These are phyloP conservation scores for Mikania micrantha DNA, from an alignment of 129 eudicot species.

Conservation along the genomic window DNA sequence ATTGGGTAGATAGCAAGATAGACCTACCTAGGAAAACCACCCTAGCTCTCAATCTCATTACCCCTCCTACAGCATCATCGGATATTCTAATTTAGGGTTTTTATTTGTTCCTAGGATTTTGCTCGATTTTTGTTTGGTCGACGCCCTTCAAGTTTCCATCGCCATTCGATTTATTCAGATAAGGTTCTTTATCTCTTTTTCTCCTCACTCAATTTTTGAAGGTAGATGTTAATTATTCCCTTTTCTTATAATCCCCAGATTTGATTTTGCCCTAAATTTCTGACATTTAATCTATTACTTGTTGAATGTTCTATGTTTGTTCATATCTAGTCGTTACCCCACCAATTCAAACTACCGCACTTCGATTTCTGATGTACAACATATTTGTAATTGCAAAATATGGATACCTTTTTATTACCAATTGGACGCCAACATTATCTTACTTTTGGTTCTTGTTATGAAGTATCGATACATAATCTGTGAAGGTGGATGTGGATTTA, in stretches of 20 bases:
- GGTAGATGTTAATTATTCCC: slow-evolving; percentile 2
- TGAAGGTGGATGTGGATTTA: no score
- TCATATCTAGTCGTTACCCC: background rate
- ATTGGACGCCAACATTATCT: background rate
- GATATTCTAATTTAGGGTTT: slow-evolving; percentile 23
- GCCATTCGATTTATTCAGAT: slow-evolving; percentile 10
- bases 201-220: background rate
- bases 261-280: slow-evolving; percentile 8
- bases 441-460: background rate
- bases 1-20: background rate
- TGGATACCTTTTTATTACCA: background rate
- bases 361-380: slow-evolving; percentile 4
- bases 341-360: background rate
- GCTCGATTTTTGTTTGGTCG: slow-evolving; percentile 1
- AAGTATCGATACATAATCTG: no score
- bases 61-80: background rate
- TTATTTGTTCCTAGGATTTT: background rate
- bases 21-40: no score
- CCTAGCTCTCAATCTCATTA: no score
- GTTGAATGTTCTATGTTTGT: background rate
- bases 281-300: background rate
- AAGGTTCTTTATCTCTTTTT: slow-evolving; percentile 13
- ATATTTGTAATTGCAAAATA: background rate
- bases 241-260: background rate
- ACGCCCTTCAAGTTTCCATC: slow-evolving; percentile 8